Evolutionary conservation across 441 rosid species (phyloP).

Genomic region (Adansonia madagascariensis): DNA sequence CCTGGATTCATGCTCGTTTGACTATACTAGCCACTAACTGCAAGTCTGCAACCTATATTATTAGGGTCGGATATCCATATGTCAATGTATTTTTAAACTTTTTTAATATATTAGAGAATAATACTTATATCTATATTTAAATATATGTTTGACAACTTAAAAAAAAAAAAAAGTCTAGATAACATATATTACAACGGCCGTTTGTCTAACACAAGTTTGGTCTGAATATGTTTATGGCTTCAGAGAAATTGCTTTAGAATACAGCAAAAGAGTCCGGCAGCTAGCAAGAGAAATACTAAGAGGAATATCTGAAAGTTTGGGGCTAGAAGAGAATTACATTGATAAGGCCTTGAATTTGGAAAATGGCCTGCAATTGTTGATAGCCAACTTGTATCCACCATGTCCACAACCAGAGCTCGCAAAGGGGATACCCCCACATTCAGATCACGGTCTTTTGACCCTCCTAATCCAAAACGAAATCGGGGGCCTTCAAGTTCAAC

Average conservation of each 20-base stretch:
- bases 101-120: too few species aligned
- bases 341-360: slow-evolving; percentile 39
- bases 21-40: too few species aligned
- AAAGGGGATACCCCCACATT: slow-evolving; percentile 49
- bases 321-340: slow-evolving; percentile 40
- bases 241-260: slow-evolving; percentile 35
- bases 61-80: too few species aligned
- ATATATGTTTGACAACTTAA: neutral
- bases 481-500: slow-evolving; percentile 43
- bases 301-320: slow-evolving; percentile 47
- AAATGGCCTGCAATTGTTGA: slow-evolving; percentile 36
- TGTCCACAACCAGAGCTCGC: slow-evolving; percentile 54
- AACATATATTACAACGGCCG: neutral
- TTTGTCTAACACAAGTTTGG: neutral
- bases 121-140: neutral
- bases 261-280: slow-evolving; percentile 28
- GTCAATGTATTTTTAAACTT: too few species aligned
- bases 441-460: slow-evolving; percentile 46
- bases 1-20: too few species aligned
- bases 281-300: slow-evolving; percentile 30
- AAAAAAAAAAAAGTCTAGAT: neutral
- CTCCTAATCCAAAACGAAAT: slow-evolving; percentile 40
- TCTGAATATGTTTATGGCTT: neutral
- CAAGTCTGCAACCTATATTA: too few species aligned
- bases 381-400: slow-evolving; percentile 52